A percentile compares a stretch with the other conserved stretches of the same genome.
Evolutionary conservation across 257 asterid genomes (phyloP).

Genomic region (Nicotiana otophora): DNA sequence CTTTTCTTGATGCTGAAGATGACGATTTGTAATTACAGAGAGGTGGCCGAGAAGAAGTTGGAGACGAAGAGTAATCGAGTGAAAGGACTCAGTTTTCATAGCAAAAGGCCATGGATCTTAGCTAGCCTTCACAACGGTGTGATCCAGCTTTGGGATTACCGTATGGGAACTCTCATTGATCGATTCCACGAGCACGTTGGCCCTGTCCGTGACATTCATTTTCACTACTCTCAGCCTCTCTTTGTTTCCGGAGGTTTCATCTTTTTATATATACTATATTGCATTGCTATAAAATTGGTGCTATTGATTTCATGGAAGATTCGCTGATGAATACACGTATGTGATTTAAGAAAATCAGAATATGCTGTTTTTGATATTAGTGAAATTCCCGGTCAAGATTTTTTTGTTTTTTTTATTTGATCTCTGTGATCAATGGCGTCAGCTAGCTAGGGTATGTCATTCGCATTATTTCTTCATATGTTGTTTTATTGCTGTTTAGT

Average conservation of each 20-base stretch:
- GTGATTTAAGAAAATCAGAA: no score
- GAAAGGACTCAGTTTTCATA: constrained; percentile 88
- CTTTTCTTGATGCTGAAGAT: no score
- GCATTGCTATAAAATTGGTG: background rate
- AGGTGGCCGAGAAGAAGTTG: no score
- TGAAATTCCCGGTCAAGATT: background rate
- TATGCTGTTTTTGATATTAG: background rate
- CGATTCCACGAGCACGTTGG: constrained; percentile 90
- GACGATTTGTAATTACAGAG: no score
- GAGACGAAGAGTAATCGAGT: constrained; percentile 98
- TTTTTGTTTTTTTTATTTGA: no score
- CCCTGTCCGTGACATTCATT: constrained; percentile 90
- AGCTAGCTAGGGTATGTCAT: background rate
- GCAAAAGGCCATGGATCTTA: constrained; percentile 97
- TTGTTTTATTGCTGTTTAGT: background rate
- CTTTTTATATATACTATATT: background rate
- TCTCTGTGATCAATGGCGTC: background rate
- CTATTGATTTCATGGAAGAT: background rate
- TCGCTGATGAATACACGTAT: no score
- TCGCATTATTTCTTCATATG: background rate
- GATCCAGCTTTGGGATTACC: constrained; percentile 97
- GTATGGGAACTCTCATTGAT: constrained; percentile 97
- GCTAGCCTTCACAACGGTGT: constrained; percentile 98
- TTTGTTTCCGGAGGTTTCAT: constrained; percentile 84
- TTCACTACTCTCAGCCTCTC: constrained; percentile 82